These are phyloP conservation scores for Cucurbita pepo DNA, from an alignment of 306 rosid species.

Conservation along the genomic window DNA sequence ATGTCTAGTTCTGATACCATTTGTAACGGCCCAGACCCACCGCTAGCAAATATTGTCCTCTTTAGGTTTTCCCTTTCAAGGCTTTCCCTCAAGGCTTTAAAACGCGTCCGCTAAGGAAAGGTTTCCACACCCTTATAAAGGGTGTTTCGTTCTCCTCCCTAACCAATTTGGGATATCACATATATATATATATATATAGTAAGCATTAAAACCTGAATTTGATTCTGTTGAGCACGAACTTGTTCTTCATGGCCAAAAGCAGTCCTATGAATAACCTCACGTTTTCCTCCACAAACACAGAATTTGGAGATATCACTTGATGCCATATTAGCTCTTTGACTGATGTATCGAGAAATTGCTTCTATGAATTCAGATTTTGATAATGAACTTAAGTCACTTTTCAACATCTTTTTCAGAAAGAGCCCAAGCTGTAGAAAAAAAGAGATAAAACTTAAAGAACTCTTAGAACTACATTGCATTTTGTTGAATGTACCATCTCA, in stretches of 20 bases:
- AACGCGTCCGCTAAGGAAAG: too few relatives aligned
- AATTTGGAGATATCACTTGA: slow-evolving; percentile 56
- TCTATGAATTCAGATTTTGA: slow-evolving; percentile 56
- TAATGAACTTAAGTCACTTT: slow-evolving; percentile 26
- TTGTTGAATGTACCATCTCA: background rate
- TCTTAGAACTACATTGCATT: background rate
- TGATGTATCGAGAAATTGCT: slow-evolving; percentile 46
- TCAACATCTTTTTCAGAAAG: slow-evolving; percentile 66
- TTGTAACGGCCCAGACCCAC: too few relatives aligned
- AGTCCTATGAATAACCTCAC: slow-evolving; percentile 17
- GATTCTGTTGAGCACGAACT: slow-evolving; percentile 43
- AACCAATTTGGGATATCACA: too few relatives aligned
- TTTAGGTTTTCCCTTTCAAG: too few relatives aligned
- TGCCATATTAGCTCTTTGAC: slow-evolving; percentile 43
- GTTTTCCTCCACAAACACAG: slow-evolving; percentile 64
- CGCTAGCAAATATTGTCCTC: too few relatives aligned
- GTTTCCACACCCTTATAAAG: too few relatives aligned
- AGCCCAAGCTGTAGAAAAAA: slow-evolving; percentile 48
- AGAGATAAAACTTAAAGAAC: background rate
- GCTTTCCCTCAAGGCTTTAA: too few relatives aligned
- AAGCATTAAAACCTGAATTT: slow-evolving; percentile 38
- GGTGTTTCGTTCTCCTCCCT: too few relatives aligned
- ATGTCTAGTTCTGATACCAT: too few relatives aligned
- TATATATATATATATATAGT: background rate
- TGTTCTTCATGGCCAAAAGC: slow-evolving; percentile 25